Evolutionary conservation across 208 protist species (phyloP).

Genomic region (Trypanosoma lewisi): DNA sequence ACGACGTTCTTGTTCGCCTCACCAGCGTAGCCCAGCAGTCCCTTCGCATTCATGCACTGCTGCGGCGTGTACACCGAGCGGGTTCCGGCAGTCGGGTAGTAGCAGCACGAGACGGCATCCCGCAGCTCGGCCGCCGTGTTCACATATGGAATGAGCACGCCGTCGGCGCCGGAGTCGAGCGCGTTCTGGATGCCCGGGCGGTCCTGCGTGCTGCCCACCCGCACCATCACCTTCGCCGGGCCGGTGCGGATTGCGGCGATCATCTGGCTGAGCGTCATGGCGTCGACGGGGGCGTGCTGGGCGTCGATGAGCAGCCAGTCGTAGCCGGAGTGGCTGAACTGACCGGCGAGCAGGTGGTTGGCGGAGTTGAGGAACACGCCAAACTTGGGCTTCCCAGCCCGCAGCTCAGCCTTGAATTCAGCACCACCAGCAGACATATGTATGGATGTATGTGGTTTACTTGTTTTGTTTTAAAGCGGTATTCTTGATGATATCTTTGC

Average conservation of each 20-base stretch:
- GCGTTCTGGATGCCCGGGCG: conserved; percentile 75
- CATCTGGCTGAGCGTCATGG: conserved; percentile 57
- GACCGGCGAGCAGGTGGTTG: conserved; percentile 59
- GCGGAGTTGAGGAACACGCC: conserved; percentile 79
- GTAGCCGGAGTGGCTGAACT: conserved; percentile 83
- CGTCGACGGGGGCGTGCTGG: conserved; percentile 71
- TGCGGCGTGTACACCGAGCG: conserved; percentile 76
- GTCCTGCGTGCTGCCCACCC: conserved; percentile 68
- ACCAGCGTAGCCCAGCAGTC: conserved; percentile 74
- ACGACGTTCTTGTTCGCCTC: conserved; percentile 77
- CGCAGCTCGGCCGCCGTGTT: conserved; percentile 72
- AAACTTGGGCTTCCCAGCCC: conserved; percentile 79
- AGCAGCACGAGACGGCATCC: conserved; percentile 78
- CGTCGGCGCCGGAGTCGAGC: conserved; percentile 74
- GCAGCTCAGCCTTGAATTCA: conserved; percentile 80
- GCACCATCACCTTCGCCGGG: conserved; percentile 63
- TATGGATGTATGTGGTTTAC: neutral
- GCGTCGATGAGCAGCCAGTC: conserved; percentile 82
- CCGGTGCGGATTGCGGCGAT: conserved; percentile 66
- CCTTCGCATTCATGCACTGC: conserved; percentile 77
- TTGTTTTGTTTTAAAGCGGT: neutral
- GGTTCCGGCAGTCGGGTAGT: conserved; percentile 71
- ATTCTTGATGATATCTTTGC: neutral
- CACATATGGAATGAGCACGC: conserved; percentile 81
- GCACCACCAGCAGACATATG: conserved; percentile 49